Conservation (phyloP, 192 early-diverging fungal species). For the Podila epigama region DNA sequence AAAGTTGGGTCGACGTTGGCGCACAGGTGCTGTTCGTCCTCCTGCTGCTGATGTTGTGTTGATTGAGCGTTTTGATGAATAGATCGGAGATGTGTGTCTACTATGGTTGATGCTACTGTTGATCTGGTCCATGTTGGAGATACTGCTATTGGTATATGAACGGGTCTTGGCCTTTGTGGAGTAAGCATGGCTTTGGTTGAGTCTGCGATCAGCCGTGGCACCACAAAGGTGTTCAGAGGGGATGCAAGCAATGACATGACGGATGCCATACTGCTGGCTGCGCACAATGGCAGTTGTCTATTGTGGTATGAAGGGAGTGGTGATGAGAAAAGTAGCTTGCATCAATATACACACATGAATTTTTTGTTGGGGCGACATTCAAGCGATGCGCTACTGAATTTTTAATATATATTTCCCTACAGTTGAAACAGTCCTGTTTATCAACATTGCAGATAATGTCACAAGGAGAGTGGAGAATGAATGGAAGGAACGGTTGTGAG, state of each 20-base stretch:
- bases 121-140: no score
- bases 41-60: neutral
- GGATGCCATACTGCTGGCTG: neutral
- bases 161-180: neutral
- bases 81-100: no score
- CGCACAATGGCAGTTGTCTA: neutral
- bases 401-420: neutral
- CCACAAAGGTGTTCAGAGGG: no score
- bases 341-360: neutral
- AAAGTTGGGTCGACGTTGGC: conserved; percentile 40
- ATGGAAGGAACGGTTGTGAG: neutral
- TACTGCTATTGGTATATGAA: no score
- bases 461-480: neutral
- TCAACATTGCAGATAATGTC: neutral
- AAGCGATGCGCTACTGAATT: no score
- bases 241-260: neutral
- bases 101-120: no score
- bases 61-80: no score
- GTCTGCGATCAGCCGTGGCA: conserved; percentile 1
- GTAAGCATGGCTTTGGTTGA: neutral
- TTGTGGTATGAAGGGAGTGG: neutral
- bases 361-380: no score
- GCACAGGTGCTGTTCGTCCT: conserved; percentile 5
- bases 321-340: neutral
- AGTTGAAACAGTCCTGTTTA: neutral